A percentile compares a stretch with the other conserved stretches of the same genome.
Evolutionary conservation across 2,329 filamentous ascomycete species (phyloP).

Genomic region (Blastomyces gilchristii): DNA sequence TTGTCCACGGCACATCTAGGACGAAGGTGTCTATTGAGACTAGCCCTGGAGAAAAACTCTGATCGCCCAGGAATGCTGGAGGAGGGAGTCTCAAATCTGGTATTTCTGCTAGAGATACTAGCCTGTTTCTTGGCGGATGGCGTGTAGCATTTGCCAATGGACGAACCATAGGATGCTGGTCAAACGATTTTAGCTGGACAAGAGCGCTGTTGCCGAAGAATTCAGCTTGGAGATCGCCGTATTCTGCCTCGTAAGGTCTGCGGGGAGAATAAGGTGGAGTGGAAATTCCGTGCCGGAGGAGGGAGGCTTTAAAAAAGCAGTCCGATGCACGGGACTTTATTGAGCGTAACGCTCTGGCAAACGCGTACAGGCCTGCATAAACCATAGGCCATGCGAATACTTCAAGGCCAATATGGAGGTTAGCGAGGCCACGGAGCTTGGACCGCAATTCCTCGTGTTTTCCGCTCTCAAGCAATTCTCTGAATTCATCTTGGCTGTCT

Average conservation of each 20-base stretch:
- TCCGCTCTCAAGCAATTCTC: neutral
- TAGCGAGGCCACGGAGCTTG: neutral
- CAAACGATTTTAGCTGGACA: neutral
- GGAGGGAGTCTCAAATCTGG: neutral
- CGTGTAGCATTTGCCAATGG: neutral
- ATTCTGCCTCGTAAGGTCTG: neutral
- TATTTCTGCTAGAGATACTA: neutral
- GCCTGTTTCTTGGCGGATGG: neutral
- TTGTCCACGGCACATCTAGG: neutral
- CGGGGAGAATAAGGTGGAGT: neutral
- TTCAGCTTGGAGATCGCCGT: neutral
- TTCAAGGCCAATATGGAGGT: neutral
- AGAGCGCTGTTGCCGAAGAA: neutral
- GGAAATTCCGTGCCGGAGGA: neutral
- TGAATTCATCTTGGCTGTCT: neutral
- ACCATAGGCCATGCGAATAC: neutral
- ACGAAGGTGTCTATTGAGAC: neutral
- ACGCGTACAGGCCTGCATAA: neutral
- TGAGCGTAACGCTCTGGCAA: neutral
- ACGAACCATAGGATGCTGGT: neutral
- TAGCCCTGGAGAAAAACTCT: neutral
- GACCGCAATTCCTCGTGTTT: neutral
- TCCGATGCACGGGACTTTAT: neutral
- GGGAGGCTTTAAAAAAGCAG: neutral
- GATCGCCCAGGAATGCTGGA: neutral